These are phyloP conservation scores for Proteromonas lacertae DNA, from an alignment of 352 stramenopile genomes.

Conservation along the genomic window DNA sequence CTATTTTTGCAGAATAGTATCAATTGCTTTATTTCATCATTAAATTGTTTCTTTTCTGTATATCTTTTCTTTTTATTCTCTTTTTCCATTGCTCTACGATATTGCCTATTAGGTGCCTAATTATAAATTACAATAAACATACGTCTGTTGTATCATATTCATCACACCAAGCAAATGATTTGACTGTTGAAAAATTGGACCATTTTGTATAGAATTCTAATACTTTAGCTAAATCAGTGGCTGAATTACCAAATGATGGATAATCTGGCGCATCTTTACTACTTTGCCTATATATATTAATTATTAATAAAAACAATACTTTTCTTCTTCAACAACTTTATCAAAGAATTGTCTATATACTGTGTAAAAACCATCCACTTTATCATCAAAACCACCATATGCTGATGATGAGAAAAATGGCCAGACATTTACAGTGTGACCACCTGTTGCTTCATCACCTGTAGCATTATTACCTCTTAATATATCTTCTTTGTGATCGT, in stretches of 20 bases:
- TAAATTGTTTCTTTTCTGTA: conserved; percentile 7
- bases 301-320: too few species aligned
- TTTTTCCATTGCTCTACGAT: conserved; percentile 9
- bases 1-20: conserved; percentile 4
- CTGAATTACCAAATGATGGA: not conserved
- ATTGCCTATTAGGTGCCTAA: not conserved
- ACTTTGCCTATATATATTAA: too few species aligned
- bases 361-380: conserved; percentile 10
- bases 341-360: conserved; percentile 10
- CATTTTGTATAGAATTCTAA: conserved; percentile 6
- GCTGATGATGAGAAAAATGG: conserved; percentile 8
- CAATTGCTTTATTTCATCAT: conserved; percentile 4
- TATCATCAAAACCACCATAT: conserved; percentile 10
- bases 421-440: conserved; percentile 8
- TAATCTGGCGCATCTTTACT: too few species aligned
- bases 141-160: conserved; percentile 8
- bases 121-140: not conserved
- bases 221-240: not conserved
- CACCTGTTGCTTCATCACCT: conserved; percentile 6
- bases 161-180: conserved; percentile 9
- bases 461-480: conserved; percentile 4
- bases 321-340: too few species aligned
- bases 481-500: conserved; percentile 15
- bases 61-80: conserved; percentile 9
- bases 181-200: conserved; percentile 4